phyloP scores from a whole-genome alignment of 345 rosid species.

The Brassica cretica region DNA sequence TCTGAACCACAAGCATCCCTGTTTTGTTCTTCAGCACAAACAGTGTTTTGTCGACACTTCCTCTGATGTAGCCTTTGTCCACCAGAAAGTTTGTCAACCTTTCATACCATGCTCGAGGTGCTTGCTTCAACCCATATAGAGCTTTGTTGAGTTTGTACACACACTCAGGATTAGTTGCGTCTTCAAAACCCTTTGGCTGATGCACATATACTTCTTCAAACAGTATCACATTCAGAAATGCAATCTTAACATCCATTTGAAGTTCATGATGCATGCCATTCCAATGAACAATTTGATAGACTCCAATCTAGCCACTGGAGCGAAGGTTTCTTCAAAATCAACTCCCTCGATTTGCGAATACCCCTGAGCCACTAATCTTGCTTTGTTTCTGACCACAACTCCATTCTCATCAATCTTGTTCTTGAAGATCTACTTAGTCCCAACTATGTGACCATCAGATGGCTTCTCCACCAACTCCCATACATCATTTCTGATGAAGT shows the following conservation, averaged over 20 bases:
- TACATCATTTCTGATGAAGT: not conserved
- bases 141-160: not conserved
- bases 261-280: not conserved
- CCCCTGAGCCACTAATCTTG: not conserved
- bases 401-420: not conserved
- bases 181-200: not conserved
- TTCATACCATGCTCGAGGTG: not conserved
- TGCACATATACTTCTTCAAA: not conserved
- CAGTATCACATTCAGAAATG: not conserved
- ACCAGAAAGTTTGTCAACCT: not conserved
- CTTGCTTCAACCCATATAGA: not conserved
- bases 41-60: not conserved
- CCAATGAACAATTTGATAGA: not conserved
- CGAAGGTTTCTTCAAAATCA: not conserved
- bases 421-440: not conserved
- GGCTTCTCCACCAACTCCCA: not conserved
- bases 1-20: too few relatives aligned
- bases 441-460: not conserved
- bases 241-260: not conserved
- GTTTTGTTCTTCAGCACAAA: too few relatives aligned
- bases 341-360: not conserved
- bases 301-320: not conserved
- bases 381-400: not conserved
- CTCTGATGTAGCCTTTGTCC: not conserved
- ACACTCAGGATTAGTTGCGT: not conserved